These are phyloP conservation scores for Ogataea wickerhamii DNA, from an alignment of 805 yeast species.

Conservation along the genomic window DNA sequence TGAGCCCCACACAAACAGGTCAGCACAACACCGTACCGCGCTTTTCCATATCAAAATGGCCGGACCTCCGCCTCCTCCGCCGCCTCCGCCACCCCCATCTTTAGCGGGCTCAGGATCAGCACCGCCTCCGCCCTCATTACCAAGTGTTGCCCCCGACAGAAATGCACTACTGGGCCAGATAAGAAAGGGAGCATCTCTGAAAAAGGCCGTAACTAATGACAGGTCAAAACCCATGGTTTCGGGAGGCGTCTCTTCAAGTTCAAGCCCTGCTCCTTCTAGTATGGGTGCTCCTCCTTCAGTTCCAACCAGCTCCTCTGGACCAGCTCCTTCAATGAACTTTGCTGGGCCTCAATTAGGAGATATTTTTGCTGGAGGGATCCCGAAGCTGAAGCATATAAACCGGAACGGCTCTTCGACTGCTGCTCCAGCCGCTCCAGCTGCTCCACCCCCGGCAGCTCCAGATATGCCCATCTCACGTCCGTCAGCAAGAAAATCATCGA, in stretches of 20 bases:
- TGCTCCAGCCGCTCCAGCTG: slow-evolving; percentile 17
- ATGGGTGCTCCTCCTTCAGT: slow-evolving; percentile 25
- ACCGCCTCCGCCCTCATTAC: slow-evolving; percentile 26
- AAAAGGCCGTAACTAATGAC: slow-evolving; percentile 62
- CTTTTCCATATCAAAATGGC: no score
- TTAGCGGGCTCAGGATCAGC: slow-evolving; percentile 20
- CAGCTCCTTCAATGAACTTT: slow-evolving; percentile 30
- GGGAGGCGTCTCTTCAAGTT: slow-evolving; percentile 28
- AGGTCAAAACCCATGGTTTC: slow-evolving; percentile 58
- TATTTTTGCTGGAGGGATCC: slow-evolving; percentile 76
- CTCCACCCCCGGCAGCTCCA: slow-evolving; percentile 21
- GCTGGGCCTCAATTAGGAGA: slow-evolving; percentile 55
- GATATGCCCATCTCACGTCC: slow-evolving; percentile 15
- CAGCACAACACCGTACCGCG: no score
- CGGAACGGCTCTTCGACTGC: slow-evolving; percentile 12
- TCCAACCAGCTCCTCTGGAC: slow-evolving; percentile 23
- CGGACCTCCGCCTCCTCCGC: slow-evolving; percentile 59
- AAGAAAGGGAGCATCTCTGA: slow-evolving; percentile 60
- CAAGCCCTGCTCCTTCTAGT: slow-evolving; percentile 12
- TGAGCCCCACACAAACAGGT: no score
- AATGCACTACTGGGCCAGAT: slow-evolving; percentile 76
- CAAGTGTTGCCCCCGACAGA: slow-evolving; percentile 34
- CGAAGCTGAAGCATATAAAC: slow-evolving; percentile 54
- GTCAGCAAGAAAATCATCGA: slow-evolving; percentile 2
- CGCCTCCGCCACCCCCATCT: slow-evolving; percentile 46